These are phyloP conservation scores for Ashbya aceris DNA, from an alignment of 1,139 yeast genomes.

Conservation along the genomic window DNA sequence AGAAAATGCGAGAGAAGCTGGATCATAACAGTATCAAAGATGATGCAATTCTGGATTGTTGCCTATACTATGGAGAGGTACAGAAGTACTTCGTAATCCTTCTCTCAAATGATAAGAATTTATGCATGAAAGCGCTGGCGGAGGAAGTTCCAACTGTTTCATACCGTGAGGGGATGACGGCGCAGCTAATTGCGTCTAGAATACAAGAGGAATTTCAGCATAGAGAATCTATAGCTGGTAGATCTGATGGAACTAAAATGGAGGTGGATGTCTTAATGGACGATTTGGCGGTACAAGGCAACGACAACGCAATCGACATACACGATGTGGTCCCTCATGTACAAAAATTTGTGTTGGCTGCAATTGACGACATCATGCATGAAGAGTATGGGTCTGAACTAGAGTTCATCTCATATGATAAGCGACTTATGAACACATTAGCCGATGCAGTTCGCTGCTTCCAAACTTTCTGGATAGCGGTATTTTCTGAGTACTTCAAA, in stretches of 20 bases:
- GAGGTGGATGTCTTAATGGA: too few relatives aligned
- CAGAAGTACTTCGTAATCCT: slow-evolving; percentile 46
- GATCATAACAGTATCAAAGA: slow-evolving; percentile 45
- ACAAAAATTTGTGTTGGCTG: neutral
- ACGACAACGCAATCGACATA: neutral
- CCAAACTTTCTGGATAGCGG: slow-evolving; percentile 46
- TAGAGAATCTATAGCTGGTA: too few relatives aligned
- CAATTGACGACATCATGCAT: slow-evolving; percentile 46
- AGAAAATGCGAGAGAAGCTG: slow-evolving; percentile 46
- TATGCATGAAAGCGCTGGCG: slow-evolving; percentile 67
- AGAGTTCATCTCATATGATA: slow-evolving; percentile 41
- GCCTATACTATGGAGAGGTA: slow-evolving; percentile 48
- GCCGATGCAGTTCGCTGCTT: slow-evolving; percentile 37
- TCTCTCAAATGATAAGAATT: slow-evolving; percentile 73
- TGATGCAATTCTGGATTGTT: slow-evolving; percentile 81
- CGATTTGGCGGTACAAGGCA: neutral
- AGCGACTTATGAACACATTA: slow-evolving; percentile 31
- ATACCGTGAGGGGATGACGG: slow-evolving; percentile 49
- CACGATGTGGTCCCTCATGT: neutral
- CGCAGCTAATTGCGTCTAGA: slow-evolving; percentile 45
- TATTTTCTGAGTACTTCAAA: slow-evolving; percentile 43
- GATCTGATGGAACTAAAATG: too few relatives aligned
- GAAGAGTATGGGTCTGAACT: slow-evolving; percentile 51
- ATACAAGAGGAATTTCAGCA: neutral
- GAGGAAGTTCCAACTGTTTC: slow-evolving; percentile 64